phyloP scores from a whole-genome alignment of 1,284 basidiomycete genomes.

The Termitomyces sp. region DNA sequence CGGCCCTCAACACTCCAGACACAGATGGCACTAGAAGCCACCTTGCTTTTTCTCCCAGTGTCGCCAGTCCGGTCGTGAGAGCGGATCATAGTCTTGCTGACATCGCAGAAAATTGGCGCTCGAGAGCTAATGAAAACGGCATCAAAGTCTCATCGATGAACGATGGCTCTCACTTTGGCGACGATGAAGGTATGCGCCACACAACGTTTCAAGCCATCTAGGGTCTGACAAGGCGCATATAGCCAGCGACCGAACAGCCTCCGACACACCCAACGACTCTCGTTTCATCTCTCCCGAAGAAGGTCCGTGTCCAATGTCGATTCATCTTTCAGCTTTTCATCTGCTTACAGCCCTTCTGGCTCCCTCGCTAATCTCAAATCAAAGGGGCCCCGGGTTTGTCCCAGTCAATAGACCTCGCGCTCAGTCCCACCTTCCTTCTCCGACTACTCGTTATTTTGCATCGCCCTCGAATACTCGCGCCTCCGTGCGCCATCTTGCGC shows the following conservation, averaged over 20 bases:
- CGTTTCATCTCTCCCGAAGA: conserved; percentile 38
- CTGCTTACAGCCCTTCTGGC: conserved; percentile 46
- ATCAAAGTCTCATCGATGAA: conserved; percentile 50
- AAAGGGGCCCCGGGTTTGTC: conserved; percentile 36
- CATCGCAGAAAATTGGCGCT: conserved; percentile 66
- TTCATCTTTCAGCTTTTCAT: background rate
- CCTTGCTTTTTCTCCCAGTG: conserved; percentile 34
- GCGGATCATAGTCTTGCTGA: conserved; percentile 48
- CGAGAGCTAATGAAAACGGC: conserved; percentile 63
- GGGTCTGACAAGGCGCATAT: conserved; percentile 28
- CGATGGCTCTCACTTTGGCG: conserved; percentile 47
- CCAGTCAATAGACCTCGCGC: conserved; percentile 40
- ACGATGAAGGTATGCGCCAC: conserved; percentile 46
- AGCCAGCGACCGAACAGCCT: conserved; percentile 43
- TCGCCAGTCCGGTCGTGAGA: conserved; percentile 23
- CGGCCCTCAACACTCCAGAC: conserved; percentile 51
- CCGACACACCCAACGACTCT: conserved; percentile 37
- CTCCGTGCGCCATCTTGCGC: conserved; percentile 18
- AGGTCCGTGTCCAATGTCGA: conserved; percentile 26
- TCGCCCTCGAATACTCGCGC: conserved; percentile 27
- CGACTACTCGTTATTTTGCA: conserved; percentile 24
- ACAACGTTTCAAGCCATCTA: conserved; percentile 11
- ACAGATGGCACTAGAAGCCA: conserved; percentile 31
- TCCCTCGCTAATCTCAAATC: conserved; percentile 55
- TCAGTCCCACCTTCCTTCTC: conserved; percentile 39